These are phyloP conservation scores for Aspergillus alliaceus DNA, from an alignment of 2,329 filamentous ascomycete genomes.

Conservation along the genomic window DNA sequence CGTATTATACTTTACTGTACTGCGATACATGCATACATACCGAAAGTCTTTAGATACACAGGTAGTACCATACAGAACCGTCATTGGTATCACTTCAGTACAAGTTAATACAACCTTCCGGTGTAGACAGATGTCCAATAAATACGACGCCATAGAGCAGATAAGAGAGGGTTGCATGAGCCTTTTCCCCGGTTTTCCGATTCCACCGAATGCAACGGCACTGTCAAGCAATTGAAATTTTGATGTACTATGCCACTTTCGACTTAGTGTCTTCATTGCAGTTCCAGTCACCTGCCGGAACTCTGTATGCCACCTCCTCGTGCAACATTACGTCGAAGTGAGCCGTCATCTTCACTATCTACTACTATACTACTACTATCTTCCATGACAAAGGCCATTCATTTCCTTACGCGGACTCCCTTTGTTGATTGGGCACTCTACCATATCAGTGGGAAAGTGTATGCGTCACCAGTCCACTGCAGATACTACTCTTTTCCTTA, in stretches of 20 bases:
- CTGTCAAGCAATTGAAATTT: not conserved
- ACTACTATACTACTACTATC: too few relatives aligned
- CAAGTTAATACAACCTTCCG: too few relatives aligned
- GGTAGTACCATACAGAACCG: not conserved
- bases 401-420: not conserved
- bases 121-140: too few relatives aligned
- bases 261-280: not conserved
- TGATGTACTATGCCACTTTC: constrained; percentile 3
- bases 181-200: constrained; percentile 20
- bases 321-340: constrained; percentile 21
- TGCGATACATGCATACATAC: too few relatives aligned
- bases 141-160: constrained; percentile 15
- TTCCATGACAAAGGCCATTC: not conserved
- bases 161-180: constrained; percentile 24
- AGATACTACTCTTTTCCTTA: not conserved
- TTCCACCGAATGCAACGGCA: constrained; percentile 31
- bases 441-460: not conserved
- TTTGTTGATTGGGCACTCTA: not conserved
- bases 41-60: too few relatives aligned
- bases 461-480: constrained; percentile 1
- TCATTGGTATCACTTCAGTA: too few relatives aligned
- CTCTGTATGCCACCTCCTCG: constrained; percentile 18
- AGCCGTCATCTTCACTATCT: not conserved
- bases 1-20: too few relatives aligned
- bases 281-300: not conserved